Evolutionary conservation across 805 yeast species (phyloP).

Genomic region (Saccharomycopsis capsularis): DNA sequence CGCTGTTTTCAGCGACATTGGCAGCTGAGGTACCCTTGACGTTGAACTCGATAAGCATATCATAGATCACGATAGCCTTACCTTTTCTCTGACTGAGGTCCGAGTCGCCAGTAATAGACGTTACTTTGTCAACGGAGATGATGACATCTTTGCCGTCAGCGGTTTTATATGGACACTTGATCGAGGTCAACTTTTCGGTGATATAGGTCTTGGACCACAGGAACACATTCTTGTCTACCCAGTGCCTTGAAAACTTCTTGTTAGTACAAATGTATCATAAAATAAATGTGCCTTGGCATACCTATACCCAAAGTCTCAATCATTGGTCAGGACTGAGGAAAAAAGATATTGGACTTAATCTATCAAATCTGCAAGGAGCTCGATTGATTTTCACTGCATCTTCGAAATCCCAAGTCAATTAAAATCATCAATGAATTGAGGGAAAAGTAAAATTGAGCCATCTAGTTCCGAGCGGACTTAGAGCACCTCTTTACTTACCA

Average conservation of each 20-base stretch:
- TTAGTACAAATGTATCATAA: constrained; percentile 5
- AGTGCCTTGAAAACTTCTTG: constrained; percentile 49
- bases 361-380: too few relatives aligned
- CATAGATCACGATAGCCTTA: constrained; percentile 68
- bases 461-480: too few relatives aligned
- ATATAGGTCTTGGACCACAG: constrained; percentile 56
- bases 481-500: constrained; percentile 37
- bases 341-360: too few relatives aligned
- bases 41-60: constrained; percentile 47
- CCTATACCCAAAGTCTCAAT: too few relatives aligned
- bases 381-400: too few relatives aligned
- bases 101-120: constrained; percentile 59
- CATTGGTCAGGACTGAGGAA: too few relatives aligned
- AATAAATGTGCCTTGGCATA: too few relatives aligned
- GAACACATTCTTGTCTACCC: constrained; percentile 64
- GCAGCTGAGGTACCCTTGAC: constrained; percentile 33
- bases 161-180: constrained; percentile 11
- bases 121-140: constrained; percentile 28
- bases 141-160: constrained; percentile 7
- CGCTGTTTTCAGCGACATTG: background rate
- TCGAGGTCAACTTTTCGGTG: constrained; percentile 32
- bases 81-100: constrained; percentile 83
- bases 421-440: too few relatives aligned
- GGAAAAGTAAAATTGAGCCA: too few relatives aligned
- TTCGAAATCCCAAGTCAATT: too few relatives aligned